These are phyloP conservation scores for Aspergillus carlsbadensis DNA, from an alignment of 495 filamentous ascomycete genomes.

Conservation along the genomic window DNA sequence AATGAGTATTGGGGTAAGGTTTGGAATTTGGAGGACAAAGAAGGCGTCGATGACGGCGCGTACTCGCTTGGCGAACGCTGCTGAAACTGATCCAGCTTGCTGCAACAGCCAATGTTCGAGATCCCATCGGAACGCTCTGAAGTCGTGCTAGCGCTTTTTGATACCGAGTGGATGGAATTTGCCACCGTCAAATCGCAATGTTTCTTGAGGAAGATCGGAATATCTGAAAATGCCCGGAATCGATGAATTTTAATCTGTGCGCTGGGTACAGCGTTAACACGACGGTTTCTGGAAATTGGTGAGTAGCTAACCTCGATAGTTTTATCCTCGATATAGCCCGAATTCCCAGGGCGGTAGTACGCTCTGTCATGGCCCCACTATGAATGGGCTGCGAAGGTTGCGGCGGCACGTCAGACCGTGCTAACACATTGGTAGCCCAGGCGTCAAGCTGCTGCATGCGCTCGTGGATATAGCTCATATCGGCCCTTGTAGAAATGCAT, in stretches of 20 bases:
- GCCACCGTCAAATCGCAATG: slow-evolving; percentile 55
- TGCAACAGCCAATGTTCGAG: slow-evolving; percentile 32
- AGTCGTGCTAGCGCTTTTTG: slow-evolving; percentile 27
- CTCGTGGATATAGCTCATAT: slow-evolving; percentile 48
- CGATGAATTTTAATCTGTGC: slow-evolving; percentile 61
- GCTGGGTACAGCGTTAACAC: slow-evolving; percentile 31
- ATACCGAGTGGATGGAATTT: slow-evolving; percentile 25
- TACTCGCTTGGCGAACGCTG: slow-evolving; percentile 37
- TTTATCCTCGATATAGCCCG: slow-evolving; percentile 58
- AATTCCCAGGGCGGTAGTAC: slow-evolving; percentile 48
- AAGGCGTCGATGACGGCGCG: slow-evolving; percentile 38
- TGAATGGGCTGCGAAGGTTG: slow-evolving; percentile 36
- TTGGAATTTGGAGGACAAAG: slow-evolving; percentile 35
- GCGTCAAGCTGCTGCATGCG: slow-evolving; percentile 56
- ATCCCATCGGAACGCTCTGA: slow-evolving; percentile 28
- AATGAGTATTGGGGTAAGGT: slow-evolving; percentile 33
- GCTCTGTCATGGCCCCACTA: slow-evolving; percentile 44
- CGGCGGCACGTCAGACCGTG: slow-evolving; percentile 44
- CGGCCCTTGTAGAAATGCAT: slow-evolving; percentile 33
- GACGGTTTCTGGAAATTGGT: neutral
- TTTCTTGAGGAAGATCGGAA: slow-evolving; percentile 57
- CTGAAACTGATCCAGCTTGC: slow-evolving; percentile 33
- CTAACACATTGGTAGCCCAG: slow-evolving; percentile 47
- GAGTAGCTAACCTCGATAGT: slow-evolving; percentile 47
- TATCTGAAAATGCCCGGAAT: slow-evolving; percentile 59